Base-by-base conservation (phyloP, 1,139 yeast species). In the Geotrichum reessii region DNA sequence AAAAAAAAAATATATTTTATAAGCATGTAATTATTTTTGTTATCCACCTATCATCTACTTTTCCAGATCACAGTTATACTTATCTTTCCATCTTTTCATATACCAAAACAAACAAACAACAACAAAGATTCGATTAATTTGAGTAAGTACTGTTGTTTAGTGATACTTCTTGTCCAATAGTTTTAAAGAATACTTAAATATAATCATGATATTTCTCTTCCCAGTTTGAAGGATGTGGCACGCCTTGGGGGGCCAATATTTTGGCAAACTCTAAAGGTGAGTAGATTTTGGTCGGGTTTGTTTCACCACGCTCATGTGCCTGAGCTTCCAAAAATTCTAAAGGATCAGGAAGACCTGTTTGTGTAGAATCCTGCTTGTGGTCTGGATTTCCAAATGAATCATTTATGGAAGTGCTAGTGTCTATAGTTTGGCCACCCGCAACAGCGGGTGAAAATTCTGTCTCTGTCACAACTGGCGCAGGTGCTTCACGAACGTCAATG, bases 181-280 rank as follows among this genome's bases (percentile, higher is more conserved):
- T n/a, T n/a, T n/a, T 14, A 6, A 17, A n/a, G 5, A 22, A 11
- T 2, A 51, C 25, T 17, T 40, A 51, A 25, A 51, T 7, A 24
- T 51, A 51, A 17, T 53, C 58, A 42, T 67, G 66, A 53, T 67
- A 69, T 48, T 65, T 59, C 61, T 69, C 73, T 50, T 69, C 73
- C 73, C 73, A 69, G 59, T 61, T 61, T 50, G 63, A 49, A 22
- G 58, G 56, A 33, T 53, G 53, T 21, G 63, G 64, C 11, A 66
- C 58, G 3, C 66, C 64, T 19, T 58, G 53, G 2, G 65, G 66
- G 1, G 67, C 67, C 22, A 66, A 57, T 44, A 57, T 52, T 53
- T 63, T 60, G 7, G 72, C 73, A 12, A 61, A 63, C 28, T 63
- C 65, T 40, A 69, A 62, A 12, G 72, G 61, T 25, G 69, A 65